Percentiles rank a stretch among this genome's conserved stretches.
Evolutionary conservation across 495 filamentous ascomycete species (phyloP).

Genomic region (Annulohypoxylon bovei): DNA sequence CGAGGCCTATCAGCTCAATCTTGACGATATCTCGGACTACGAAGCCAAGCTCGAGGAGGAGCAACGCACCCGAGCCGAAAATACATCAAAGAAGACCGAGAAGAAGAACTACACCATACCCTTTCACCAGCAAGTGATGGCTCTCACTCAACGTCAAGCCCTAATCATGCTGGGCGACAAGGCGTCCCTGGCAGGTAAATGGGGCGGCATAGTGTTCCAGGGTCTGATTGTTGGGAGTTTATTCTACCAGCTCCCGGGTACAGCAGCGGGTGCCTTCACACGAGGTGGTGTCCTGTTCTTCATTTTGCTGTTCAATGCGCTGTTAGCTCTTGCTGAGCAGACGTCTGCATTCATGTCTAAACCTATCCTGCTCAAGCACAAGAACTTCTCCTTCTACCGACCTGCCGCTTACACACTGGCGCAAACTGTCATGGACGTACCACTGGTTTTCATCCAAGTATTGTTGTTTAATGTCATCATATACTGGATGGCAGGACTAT

Average conservation of each 20-base stretch:
- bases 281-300: conserved; percentile 72
- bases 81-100: conserved; percentile 60
- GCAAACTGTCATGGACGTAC: conserved; percentile 78
- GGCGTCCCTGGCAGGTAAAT: conserved; percentile 67
- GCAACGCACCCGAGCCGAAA: conserved; percentile 55
- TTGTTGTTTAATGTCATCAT: conserved; percentile 77
- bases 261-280: conserved; percentile 63
- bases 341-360: conserved; percentile 74
- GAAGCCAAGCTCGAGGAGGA: conserved; percentile 48
- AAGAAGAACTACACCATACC: conserved; percentile 75
- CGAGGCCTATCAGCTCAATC: conserved; percentile 55
- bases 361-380: conserved; percentile 84
- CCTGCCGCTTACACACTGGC: conserved; percentile 82
- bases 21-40: conserved; percentile 60
- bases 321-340: conserved; percentile 80
- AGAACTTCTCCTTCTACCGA: conserved; percentile 84
- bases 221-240: conserved; percentile 79
- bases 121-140: conserved; percentile 72
- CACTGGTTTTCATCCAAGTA: conserved; percentile 75
- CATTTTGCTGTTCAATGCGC: conserved; percentile 80
- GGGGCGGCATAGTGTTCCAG: conserved; percentile 64
- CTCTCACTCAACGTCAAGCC: conserved; percentile 74
- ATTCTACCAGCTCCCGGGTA: conserved; percentile 75
- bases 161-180: conserved; percentile 61
- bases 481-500: conserved; percentile 79